Percentiles rank a stretch among this genome's conserved stretches.
phyloP scores from a whole-genome alignment of 257 asterid species.

The Solanum stenotomum region DNA sequence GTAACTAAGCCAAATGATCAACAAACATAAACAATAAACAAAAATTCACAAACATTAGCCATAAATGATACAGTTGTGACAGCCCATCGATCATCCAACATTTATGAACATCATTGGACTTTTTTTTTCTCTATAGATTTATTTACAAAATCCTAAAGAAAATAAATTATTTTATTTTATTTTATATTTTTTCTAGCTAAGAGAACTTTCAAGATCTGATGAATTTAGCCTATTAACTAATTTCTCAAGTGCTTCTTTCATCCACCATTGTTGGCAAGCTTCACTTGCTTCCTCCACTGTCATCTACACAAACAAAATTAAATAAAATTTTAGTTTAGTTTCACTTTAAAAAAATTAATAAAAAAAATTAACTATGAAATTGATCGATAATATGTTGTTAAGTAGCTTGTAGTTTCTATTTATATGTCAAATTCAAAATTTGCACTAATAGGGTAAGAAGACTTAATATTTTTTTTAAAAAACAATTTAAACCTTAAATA shows the following conservation, averaged over 20 bases:
- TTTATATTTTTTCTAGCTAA: not conserved
- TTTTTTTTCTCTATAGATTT: not conserved
- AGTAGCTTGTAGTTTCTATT: not conserved
- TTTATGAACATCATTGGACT: not conserved
- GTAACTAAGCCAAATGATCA: not conserved
- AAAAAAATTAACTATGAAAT: not conserved
- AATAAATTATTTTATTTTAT: not conserved
- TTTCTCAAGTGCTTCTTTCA: slow-evolving; percentile 73
- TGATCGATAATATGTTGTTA: not conserved
- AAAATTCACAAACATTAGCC: not conserved
- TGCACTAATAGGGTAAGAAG: no score
- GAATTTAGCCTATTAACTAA: slow-evolving; percentile 40
- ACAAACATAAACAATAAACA: not conserved
- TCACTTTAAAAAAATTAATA: not conserved
- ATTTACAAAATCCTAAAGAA: not conserved
- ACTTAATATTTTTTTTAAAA: no score
- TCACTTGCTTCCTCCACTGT: slow-evolving; percentile 52
- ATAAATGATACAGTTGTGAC: not conserved
- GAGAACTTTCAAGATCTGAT: not conserved
- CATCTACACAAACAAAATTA: slow-evolving; percentile 36
- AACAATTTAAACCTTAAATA: no score
- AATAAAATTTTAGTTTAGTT: not conserved
- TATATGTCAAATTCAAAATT: no score
- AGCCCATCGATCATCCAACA: not conserved
- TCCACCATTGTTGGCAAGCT: slow-evolving; percentile 69